Base-by-base conservation (phyloP, 768 basidiomycete genomes). In the Mycena chlorophos region DNA sequence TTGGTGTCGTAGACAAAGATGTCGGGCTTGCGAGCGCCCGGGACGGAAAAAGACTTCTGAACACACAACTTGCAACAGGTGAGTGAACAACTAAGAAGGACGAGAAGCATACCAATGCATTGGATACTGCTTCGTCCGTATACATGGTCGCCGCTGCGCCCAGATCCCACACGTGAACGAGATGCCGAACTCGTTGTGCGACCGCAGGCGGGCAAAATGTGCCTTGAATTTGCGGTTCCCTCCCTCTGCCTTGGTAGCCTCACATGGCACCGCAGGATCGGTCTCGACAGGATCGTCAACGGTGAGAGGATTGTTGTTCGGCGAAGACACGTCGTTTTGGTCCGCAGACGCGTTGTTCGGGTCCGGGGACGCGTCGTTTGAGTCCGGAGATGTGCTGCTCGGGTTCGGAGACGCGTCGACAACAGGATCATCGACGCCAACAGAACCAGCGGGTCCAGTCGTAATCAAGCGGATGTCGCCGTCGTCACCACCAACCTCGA, bases 11-110 rank as follows among this genome's bases (percentile, higher is more conserved):
- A 62, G 19, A 56, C 56, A 53, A 63, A 60, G 37, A 64, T 63
- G 20, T 68, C 66, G 1, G 66, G 68, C 52, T 67, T 69, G 29
- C 47, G 39, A 1, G 67, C 67, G 5, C 61, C 58, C 1, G 65
- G 66, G 2, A 66, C 63, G 2, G 67, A 66, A 30, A 65, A 67
- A 1, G 63, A 57, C 37, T 63, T 58, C 30, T 62, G 10, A 1
- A 52, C 30, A 39, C 50, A 52, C 2, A 52, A 40, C 61, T 63
- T 20, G 23, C 31, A 6, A 27, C 16, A 30, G 17, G 4, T 16
- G 0, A 22, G 19, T 16, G 5, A 27, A 17, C 10, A 30, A 37
- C 28, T 13, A 43, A 20, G 26, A 42, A 19, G 46, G 51, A 4
- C 13, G 38, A 10, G 22, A 29, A 14, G 58, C 61, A 16, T 42